These are phyloP conservation scores for Rhipidocladum racemiflorum DNA, from an alignment of 176 grass and related monocot genomes.

Conservation along the genomic window DNA sequence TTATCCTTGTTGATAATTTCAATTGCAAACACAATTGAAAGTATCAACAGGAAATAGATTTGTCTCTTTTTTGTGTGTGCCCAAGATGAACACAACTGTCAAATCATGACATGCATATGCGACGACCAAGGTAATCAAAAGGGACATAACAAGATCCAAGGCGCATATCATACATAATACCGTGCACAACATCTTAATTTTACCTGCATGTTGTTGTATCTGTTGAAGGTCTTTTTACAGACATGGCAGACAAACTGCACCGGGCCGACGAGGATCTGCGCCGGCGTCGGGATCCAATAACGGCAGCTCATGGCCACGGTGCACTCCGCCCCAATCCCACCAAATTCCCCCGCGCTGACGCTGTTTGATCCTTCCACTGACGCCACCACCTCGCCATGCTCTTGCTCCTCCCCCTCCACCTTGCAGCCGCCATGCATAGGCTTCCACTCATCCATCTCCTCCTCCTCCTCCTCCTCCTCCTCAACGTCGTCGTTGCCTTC, in stretches of 20 bases:
- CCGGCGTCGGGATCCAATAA: conserved; percentile 83
- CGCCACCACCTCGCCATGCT: conserved; percentile 10
- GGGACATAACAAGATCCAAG: not conserved
- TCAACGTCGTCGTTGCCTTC: conserved; percentile 28
- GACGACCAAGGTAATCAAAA: not conserved
- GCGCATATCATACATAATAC: not conserved
- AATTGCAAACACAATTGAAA: not conserved
- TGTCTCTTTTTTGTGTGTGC: not conserved
- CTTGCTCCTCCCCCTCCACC: conserved; percentile 12
- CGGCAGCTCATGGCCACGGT: conserved; percentile 6
- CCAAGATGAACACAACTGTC: not conserved
- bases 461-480: not conserved
- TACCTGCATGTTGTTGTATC: conserved; percentile 99
- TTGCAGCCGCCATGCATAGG: conserved; percentile 8
- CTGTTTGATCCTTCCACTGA: conserved; percentile 23
- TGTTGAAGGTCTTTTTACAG: conserved; percentile 88
- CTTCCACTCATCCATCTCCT: conserved; percentile 10
- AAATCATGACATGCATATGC: not conserved
- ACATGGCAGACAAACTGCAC: conserved; percentile 86
- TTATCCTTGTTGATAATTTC: not conserved
- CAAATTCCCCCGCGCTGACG: conserved; percentile 10
- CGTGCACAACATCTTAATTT: not conserved
- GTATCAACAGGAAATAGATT: not conserved
- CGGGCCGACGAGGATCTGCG: conserved; percentile 80
- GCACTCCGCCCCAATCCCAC: not conserved